phyloP scores from a whole-genome alignment of 129 eudicot genomes.

The Chrysanthemum seticuspe region DNA sequence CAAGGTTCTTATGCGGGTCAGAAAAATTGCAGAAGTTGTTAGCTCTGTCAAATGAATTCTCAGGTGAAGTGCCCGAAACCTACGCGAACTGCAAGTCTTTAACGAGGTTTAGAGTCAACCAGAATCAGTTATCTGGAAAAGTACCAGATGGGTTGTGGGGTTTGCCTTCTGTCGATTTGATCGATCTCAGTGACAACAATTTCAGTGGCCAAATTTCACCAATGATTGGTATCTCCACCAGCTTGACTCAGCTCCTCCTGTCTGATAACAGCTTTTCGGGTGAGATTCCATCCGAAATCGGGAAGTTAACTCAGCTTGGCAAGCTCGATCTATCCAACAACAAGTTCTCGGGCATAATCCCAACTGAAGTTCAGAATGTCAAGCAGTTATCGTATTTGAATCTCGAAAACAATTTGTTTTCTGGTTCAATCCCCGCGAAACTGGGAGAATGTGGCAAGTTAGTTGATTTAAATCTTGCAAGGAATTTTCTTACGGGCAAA shows the following conservation, averaged over 20 bases:
- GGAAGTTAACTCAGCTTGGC: constrained; percentile 50
- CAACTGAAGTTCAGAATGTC: constrained; percentile 45
- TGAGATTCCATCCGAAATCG: constrained; percentile 63
- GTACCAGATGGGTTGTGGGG: constrained; percentile 70
- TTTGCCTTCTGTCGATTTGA: constrained; percentile 53
- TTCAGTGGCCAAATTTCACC: constrained; percentile 64
- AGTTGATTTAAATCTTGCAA: constrained; percentile 71
- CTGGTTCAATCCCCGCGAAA: constrained; percentile 75
- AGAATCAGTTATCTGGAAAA: constrained; percentile 66
- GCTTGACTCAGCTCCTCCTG: constrained; percentile 55
- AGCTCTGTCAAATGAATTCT: constrained; percentile 68
- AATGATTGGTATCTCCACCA: constrained; percentile 43
- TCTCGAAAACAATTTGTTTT: constrained; percentile 55
- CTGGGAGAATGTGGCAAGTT: constrained; percentile 62
- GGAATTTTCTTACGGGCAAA: constrained; percentile 52
- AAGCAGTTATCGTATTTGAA: constrained; percentile 65
- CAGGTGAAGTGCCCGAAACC: constrained; percentile 61
- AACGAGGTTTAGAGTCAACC: constrained; percentile 64
- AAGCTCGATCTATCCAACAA: constrained; percentile 65
- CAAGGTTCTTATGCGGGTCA: constrained; percentile 62
- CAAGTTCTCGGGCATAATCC: constrained; percentile 70
- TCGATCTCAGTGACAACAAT: constrained; percentile 76
- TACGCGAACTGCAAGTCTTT: constrained; percentile 62
- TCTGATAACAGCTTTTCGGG: constrained; percentile 68
- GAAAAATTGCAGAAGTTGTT: constrained; percentile 55